phyloP scores from a whole-genome alignment of 768 basidiomycete species.

The Rhodotorula graminis region DNA sequence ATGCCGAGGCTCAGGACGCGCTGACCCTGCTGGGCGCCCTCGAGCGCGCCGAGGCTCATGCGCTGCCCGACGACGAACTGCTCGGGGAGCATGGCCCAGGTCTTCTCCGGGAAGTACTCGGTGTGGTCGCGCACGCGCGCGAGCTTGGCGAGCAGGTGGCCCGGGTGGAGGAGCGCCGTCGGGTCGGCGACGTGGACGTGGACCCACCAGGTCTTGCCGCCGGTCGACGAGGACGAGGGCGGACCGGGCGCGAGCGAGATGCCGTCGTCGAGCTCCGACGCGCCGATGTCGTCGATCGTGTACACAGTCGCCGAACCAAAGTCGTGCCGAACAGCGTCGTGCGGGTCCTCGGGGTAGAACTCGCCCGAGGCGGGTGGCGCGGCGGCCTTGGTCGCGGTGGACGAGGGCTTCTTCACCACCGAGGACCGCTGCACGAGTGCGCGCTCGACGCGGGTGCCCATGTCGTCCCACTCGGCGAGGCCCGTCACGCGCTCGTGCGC shows the following conservation, averaged over 20 bases:
- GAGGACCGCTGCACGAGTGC: not conserved
- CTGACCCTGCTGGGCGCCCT: conserved; percentile 49
- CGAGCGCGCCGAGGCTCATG: conserved; percentile 49
- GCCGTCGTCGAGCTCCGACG: conserved; percentile 90
- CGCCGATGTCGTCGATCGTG: conserved; percentile 73
- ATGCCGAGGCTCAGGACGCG: conserved; percentile 74
- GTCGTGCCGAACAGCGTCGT: conserved; percentile 73
- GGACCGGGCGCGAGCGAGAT: conserved; percentile 71
- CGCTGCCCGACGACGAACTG: conserved; percentile 34
- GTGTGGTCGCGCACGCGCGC: conserved; percentile 58
- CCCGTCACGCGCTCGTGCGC: conserved; percentile 50
- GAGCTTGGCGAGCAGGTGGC: conserved; percentile 58
- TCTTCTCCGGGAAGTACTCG: conserved; percentile 62
- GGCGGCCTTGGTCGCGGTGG: not conserved
- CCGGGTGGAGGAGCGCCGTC: conserved; percentile 67
- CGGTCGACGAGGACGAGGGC: conserved; percentile 43
- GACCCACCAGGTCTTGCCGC: conserved; percentile 66
- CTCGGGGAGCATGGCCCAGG: conserved; percentile 69
- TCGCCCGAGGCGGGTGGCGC: conserved; percentile 4
- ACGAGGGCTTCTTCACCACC: not conserved
- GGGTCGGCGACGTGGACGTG: conserved; percentile 94
- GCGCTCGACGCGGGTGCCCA: not conserved
- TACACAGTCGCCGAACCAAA: conserved; percentile 76
- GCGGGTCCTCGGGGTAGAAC: conserved; percentile 53
- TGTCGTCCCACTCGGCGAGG: conserved; percentile 13